Conservation (phyloP, 108 stramenopile species). For the Epithemia pelagica region DNA sequence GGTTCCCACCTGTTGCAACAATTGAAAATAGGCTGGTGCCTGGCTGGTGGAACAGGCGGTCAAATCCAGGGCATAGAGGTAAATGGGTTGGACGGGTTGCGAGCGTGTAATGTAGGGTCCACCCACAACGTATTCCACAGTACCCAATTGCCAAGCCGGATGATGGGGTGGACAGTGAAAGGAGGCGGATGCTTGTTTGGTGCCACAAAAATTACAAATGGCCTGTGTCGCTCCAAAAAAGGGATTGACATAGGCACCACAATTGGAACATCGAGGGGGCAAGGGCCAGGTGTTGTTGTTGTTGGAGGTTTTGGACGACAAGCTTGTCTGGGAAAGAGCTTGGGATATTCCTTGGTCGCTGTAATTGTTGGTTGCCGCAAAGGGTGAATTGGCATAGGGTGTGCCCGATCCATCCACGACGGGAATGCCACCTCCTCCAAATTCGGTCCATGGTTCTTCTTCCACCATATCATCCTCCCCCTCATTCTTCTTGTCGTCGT, state of each 20-base stretch:
- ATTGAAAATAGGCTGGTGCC: slow-evolving; percentile 25
- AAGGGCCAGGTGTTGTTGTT: too few relatives aligned
- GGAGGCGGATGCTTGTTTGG: slow-evolving; percentile 14
- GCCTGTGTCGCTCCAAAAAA: slow-evolving; percentile 40
- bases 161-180: too few relatives aligned
- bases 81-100: slow-evolving; percentile 31
- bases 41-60: slow-evolving; percentile 20
- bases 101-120: slow-evolving; percentile 54
- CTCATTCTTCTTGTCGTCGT: too few relatives aligned
- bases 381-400: neutral
- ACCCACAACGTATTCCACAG: slow-evolving; percentile 66
- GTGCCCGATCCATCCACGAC: too few relatives aligned
- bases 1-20: slow-evolving; percentile 22
- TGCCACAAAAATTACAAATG: slow-evolving; percentile 57
- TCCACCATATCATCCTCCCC: too few relatives aligned
- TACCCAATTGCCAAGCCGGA: slow-evolving; percentile 26
- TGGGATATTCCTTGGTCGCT: too few relatives aligned
- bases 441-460: too few relatives aligned
- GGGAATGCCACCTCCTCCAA: too few relatives aligned
- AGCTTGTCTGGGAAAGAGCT: too few relatives aligned
- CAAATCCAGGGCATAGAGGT: slow-evolving; percentile 61
- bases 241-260: slow-evolving; percentile 73
- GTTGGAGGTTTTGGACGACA: too few relatives aligned
- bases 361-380: too few relatives aligned
- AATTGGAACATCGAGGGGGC: slow-evolving; percentile 61